phyloP scores from a whole-genome alignment of 1,284 basidiomycete genomes.

The Takashimella koratensis region DNA sequence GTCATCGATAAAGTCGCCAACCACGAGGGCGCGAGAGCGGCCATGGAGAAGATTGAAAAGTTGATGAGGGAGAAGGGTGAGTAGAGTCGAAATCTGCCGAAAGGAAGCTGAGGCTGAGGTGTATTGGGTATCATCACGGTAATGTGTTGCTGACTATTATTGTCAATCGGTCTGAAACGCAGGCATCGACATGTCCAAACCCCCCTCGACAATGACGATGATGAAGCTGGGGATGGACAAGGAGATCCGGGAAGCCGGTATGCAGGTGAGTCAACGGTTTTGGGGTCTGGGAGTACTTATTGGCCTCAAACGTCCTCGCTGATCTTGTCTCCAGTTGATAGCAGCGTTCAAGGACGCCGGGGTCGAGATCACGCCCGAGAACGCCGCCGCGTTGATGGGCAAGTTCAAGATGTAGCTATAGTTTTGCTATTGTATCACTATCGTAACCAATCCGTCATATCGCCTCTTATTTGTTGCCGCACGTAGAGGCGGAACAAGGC shows the following conservation, averaged over 20 bases:
- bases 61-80: constrained; percentile 40
- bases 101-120: neutral
- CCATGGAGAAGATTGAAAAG: constrained; percentile 30
- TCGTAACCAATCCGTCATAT: no score
- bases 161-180: no score
- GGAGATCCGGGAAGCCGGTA: constrained; percentile 35
- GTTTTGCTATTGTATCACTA: no score
- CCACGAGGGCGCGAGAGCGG: constrained; percentile 33
- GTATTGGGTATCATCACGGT: no score
- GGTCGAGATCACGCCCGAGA: constrained; percentile 30
- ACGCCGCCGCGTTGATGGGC: neutral
- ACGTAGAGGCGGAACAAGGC: no score
- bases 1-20: constrained; percentile 35
- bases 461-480: no score
- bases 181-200: constrained; percentile 36
- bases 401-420: neutral
- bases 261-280: constrained; percentile 24
- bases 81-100: constrained; percentile 5
- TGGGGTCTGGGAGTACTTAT: neutral
- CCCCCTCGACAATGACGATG: constrained; percentile 33
- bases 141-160: no score
- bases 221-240: constrained; percentile 40
- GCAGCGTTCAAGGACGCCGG: constrained; percentile 37
- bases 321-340: constrained; percentile 27
- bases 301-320: neutral